A percentile compares a stretch with the other conserved stretches of the same genome.
Evolutionary conservation across 1,284 basidiomycete species (phyloP).

Genomic region (Ceratobasidium theobromae): DNA sequence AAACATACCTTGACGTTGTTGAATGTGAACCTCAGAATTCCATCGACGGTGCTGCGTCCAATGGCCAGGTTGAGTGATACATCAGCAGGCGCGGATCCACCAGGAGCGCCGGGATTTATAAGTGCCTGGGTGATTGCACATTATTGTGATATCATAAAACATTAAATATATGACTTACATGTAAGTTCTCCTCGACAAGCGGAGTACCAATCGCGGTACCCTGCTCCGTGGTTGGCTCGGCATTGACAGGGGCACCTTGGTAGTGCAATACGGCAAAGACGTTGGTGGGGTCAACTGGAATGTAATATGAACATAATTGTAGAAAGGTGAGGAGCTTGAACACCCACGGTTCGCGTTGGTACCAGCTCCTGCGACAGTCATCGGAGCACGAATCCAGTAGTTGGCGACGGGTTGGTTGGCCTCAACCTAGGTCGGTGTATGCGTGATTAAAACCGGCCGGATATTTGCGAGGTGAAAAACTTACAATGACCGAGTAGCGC

Average conservation of each 20-base stretch:
- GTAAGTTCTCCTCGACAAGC: slow-evolving; percentile 18
- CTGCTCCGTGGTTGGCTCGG: slow-evolving; percentile 25
- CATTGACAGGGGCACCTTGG: neutral
- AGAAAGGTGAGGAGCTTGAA: neutral
- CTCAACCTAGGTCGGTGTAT: neutral
- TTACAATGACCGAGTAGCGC: slow-evolving; percentile 18
- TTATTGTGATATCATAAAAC: neutral
- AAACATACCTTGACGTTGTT: slow-evolving; percentile 18
- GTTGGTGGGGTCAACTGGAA: slow-evolving; percentile 18
- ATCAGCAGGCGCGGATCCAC: slow-evolving; percentile 26
- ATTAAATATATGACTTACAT: neutral
- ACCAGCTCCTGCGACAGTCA: slow-evolving; percentile 22
- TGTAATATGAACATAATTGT: neutral
- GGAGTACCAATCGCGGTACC: slow-evolving; percentile 10
- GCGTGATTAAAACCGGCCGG: too few relatives aligned
- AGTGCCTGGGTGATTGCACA: neutral
- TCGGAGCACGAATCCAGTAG: slow-evolving; percentile 28
- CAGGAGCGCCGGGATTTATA: slow-evolving; percentile 16
- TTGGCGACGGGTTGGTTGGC: slow-evolving; percentile 23
- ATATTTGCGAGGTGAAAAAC: neutral
- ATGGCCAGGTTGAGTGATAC: slow-evolving; percentile 16
- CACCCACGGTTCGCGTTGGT: slow-evolving; percentile 18
- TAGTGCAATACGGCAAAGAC: slow-evolving; percentile 29
- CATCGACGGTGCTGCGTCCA: slow-evolving; percentile 14
- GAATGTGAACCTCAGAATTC: slow-evolving; percentile 18